phyloP scores from a whole-genome alignment of 2,329 filamentous ascomycete species.

The Pseudogymnoascus sp. region DNA sequence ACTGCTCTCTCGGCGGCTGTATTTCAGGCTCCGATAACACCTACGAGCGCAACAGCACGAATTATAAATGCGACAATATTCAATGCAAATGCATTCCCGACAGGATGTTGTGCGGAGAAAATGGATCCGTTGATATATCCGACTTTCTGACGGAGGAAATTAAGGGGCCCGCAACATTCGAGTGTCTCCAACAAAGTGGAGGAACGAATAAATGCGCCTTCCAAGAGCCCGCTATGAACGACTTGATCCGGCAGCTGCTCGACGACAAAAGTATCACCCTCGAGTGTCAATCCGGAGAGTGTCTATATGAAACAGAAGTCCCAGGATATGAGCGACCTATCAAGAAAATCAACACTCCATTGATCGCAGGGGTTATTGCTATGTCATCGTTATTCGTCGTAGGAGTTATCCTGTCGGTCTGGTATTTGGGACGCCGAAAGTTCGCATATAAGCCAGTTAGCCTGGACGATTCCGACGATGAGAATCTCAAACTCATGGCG shows the following conservation, averaged over 20 bases:
- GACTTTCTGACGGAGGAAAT: conserved; percentile 82
- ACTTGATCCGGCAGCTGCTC: conserved; percentile 80
- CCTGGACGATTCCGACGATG: conserved; percentile 84
- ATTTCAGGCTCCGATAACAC: conserved; percentile 63
- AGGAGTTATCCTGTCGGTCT: conserved; percentile 73
- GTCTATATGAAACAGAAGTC: conserved; percentile 84
- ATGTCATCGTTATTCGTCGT: conserved; percentile 80
- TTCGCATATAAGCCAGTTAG: conserved; percentile 66
- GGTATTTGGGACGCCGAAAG: conserved; percentile 78
- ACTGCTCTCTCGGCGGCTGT: conserved; percentile 82
- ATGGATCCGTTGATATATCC: conserved; percentile 83
- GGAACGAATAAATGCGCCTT: conserved; percentile 67
- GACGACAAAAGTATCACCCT: conserved; percentile 86
- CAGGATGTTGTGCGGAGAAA: conserved; percentile 88
- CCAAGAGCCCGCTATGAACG: conserved; percentile 86
- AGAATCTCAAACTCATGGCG: conserved; percentile 76
- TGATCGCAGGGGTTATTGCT: conserved; percentile 91
- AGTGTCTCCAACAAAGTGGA: conserved; percentile 61
- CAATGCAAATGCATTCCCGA: conserved; percentile 82
- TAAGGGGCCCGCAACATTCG: conserved; percentile 80
- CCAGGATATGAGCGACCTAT: conserved; percentile 84
- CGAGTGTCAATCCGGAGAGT: conserved; percentile 80
- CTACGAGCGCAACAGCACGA: conserved; percentile 69
- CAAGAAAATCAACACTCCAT: conserved; percentile 92
- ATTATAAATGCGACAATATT: conserved; percentile 78